Evolutionary conservation across 495 filamentous ascomycete species (phyloP), one percentile per base, ranked within the genome.

Genomic region (Xylaria scruposa): DNA sequence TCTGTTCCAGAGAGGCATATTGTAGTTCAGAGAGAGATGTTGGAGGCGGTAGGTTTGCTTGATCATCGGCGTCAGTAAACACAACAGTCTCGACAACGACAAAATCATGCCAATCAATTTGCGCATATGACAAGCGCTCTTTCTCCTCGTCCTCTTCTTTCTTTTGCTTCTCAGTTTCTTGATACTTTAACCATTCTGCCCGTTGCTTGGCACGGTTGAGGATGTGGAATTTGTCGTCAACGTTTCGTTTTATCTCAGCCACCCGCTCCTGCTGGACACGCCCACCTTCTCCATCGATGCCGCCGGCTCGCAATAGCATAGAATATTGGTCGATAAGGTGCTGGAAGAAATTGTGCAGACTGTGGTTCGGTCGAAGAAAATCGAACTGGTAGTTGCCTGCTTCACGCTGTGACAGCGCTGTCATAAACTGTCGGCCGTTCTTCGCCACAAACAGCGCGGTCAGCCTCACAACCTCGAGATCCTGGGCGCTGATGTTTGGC

Each of bases 31-130:
- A 91, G 21, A 97, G 90, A 1, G 92, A 93, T 13, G 94, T 94
- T 3, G 96, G 96, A 4, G 95, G 91, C 33, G 96, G 95, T 5
- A 98, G 90, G 51, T 95, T 90, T 19, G 90, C 87, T 74, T 94
- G 88, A 72, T 97, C 94, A 80, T 98, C 96, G 54, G 87, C 86
- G 74, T 97, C 97, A 67, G 89, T 94, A 81, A 99, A 99, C 36
- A 92, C 82, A n/a, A 98, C 94, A 3, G 95, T 98, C 82, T 98
- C 96, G 29, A 98, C 94, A 36, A 99, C 91, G 31, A 95, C 91
- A 73, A 98, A 98, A 80, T 98, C 96, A 76, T 97, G 94, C 96
- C 96, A 99, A 79, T 99, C 96, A 74, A 99, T 96, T 76, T 95
- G 91, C 10, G 92, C 91, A 77, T 95, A 98, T 72, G 93, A 89